Base-by-base conservation (phyloP, 2,329 filamentous ascomycete species). In the Sclerotinia nivalis region DNA sequence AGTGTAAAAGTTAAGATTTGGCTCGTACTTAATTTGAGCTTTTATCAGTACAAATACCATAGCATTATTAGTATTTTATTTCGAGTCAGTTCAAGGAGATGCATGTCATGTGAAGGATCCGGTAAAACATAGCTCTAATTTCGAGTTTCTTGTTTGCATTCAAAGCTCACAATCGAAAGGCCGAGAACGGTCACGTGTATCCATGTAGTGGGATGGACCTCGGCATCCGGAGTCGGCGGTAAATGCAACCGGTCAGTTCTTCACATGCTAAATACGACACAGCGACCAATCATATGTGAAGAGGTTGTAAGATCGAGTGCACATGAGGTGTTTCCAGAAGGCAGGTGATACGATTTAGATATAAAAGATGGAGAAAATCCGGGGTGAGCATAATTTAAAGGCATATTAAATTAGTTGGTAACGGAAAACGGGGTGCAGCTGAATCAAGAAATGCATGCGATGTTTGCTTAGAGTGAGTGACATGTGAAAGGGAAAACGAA, bases 401-500 rank as follows among this genome's bases (percentile, higher is more conserved):
- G 22, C 10, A n/a, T 1, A 58, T 37, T 15, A 58, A n/a, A 58
- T n/a, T 50, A 13, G 61, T 34, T 47, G 60, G 60, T n/a, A 62
- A 34, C 43, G 43, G 50, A 54, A 31, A 49, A 58, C 20, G 60
- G 22, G 13, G 22, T 8, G 7, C 1, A 52, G 47, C 31, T 40
- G 60, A 37, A 52, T 52, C 47, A 28, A 64, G 22, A 28, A 52
- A 40, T 28, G 47, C 13, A 52, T 64, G 60, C 22, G 55, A 40
- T 68, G 66, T 40, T 28, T 59, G 25, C 10, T 62, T 28, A 12
- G 28, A 62, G 34, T 54, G 45, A 45, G 22, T 66, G 52, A 59
- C 68, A 69, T 69, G 68, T 69, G 68, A 69, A 69, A 69, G 20
- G 25, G 25, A 50, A 47, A 43, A 55, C 34, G 28, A 55, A 66